A percentile compares a stretch with the other conserved stretches of the same genome.
Conservation (phyloP, 805 yeast genomes). For the Maudiozyma saulgeensis region DNA sequence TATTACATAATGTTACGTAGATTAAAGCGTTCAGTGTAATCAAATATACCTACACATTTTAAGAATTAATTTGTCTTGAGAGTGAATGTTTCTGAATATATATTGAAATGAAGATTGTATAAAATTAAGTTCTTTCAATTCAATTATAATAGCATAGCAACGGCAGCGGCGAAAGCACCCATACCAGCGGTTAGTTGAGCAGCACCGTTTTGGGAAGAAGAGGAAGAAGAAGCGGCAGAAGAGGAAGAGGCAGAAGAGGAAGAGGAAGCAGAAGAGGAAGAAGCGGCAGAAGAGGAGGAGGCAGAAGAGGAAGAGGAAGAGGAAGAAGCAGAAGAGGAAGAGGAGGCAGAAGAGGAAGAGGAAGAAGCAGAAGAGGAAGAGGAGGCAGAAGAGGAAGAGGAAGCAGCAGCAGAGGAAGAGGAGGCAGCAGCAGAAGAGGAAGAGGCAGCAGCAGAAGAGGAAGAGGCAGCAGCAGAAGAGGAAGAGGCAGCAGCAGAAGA, state of each 20-base stretch:
- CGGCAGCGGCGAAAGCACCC: constrained; percentile 16
- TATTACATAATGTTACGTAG: not conserved
- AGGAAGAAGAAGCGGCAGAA: constrained; percentile 6
- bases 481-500: constrained; percentile 6
- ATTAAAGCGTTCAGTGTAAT: not conserved
- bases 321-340: constrained; percentile 7
- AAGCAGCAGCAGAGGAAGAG: constrained; percentile 6
- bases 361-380: constrained; percentile 4
- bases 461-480: constrained; percentile 4
- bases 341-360: constrained; percentile 4
- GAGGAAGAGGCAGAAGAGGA: not conserved
- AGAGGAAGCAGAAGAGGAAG: constrained; percentile 5
- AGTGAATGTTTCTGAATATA: not conserved
- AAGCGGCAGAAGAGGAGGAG: constrained; percentile 3
- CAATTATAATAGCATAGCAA: constrained; percentile 12
- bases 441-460: constrained; percentile 5
- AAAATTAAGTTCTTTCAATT: constrained; percentile 1
- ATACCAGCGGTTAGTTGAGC: constrained; percentile 8
- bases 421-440: constrained; percentile 7
- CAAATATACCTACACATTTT: not conserved
- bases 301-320: constrained; percentile 7
- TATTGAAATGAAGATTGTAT: not conserved
- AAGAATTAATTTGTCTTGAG: not conserved
- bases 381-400: constrained; percentile 5
- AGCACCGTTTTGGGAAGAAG: constrained; percentile 7